Evolutionary conservation across 2,329 filamentous ascomycete species (phyloP).

Genomic region (Fusarium palustre): DNA sequence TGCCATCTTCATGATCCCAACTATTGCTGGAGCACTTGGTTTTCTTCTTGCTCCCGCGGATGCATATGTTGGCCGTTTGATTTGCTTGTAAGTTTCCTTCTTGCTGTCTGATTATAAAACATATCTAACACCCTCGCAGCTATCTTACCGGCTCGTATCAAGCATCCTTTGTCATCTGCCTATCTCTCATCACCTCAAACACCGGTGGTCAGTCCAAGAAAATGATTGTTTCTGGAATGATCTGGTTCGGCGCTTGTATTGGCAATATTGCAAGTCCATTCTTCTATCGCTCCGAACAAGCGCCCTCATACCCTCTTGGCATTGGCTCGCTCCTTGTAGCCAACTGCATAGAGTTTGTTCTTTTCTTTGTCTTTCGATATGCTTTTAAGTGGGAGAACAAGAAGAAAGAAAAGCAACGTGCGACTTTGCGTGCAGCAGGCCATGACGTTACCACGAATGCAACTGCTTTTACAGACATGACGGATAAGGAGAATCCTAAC

Average conservation of each 20-base stretch:
- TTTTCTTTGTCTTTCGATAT: constrained; percentile 55
- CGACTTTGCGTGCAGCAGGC: constrained; percentile 46
- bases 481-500: constrained; percentile 58
- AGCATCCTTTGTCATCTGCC: constrained; percentile 55
- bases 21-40: constrained; percentile 68
- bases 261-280: constrained; percentile 73
- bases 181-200: constrained; percentile 63
- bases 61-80: constrained; percentile 64
- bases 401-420: constrained; percentile 52
- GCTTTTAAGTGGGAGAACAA: constrained; percentile 56
- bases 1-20: constrained; percentile 68
- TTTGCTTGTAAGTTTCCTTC: constrained; percentile 60
- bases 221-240: constrained; percentile 70
- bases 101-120: rapidly evolving
- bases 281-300: constrained; percentile 69
- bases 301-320: constrained; percentile 55
- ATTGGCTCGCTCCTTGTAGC: constrained; percentile 58
- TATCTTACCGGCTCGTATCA: constrained; percentile 55
- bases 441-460: constrained; percentile 48
- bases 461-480: constrained; percentile 57
- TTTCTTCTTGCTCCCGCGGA: constrained; percentile 64
- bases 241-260: constrained; percentile 70
- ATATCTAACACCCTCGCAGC: constrained; percentile 22
- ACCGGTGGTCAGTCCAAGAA: constrained; percentile 71
- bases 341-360: constrained; percentile 54